Conservation (phyloP, 371 early-diverging fungal species). For the Mucor racemosus region DNA sequence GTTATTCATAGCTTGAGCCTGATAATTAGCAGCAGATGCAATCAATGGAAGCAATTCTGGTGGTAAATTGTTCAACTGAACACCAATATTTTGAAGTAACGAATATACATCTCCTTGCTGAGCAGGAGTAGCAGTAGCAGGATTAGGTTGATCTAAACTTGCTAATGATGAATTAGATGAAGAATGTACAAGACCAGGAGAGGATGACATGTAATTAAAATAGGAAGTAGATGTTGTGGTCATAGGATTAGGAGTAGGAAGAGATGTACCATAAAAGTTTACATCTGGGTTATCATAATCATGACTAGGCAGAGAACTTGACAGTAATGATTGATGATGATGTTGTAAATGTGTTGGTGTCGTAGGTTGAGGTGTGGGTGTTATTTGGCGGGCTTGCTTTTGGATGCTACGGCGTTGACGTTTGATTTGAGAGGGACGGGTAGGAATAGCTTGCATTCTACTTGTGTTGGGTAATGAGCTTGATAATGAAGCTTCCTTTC, state of each 20-base stretch:
- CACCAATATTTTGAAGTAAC: conserved; percentile 28
- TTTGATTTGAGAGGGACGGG: conserved; percentile 19
- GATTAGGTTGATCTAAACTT: conserved; percentile 8
- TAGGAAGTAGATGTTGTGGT: neutral
- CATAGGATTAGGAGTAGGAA: conserved; percentile 2
- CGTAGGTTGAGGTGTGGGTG: neutral
- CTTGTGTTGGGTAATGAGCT: conserved; percentile 11
- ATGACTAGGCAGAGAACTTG: neutral
- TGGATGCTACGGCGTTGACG: conserved; percentile 19
- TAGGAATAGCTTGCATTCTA: conserved; percentile 9
- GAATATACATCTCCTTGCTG: conserved; percentile 23
- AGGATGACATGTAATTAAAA: conserved; percentile 8
- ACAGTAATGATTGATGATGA: neutral
- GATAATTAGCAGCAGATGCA: conserved; percentile 32
- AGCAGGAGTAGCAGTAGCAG: neutral
- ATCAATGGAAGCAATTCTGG: conserved; percentile 28
- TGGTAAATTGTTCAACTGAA: conserved; percentile 28
- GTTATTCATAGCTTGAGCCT: conserved; percentile 15
- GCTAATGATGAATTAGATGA: conserved; percentile 21
- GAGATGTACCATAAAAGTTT: neutral
- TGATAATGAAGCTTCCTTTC: neutral
- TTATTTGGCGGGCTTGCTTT: neutral
- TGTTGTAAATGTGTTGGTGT: neutral
- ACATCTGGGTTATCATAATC: neutral
- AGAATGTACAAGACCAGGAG: conserved; percentile 19